These are phyloP conservation scores for Colletotrichum caudatum DNA, from an alignment of 2,329 filamentous ascomycete genomes.

Conservation along the genomic window DNA sequence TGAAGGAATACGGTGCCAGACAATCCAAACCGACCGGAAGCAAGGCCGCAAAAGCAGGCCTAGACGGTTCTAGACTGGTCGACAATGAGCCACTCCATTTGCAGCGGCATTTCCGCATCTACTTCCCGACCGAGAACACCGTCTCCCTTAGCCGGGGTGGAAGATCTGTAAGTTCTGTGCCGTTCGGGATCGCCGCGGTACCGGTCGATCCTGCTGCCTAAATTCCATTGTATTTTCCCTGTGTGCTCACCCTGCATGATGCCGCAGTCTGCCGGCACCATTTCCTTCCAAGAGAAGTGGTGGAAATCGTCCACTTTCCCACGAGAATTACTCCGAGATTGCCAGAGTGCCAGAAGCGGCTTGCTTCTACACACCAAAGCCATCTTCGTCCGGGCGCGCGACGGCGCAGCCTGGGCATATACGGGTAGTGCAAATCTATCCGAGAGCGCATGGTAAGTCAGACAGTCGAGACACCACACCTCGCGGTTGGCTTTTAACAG, in stretches of 20 bases:
- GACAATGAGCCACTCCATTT: slow-evolving; percentile 43
- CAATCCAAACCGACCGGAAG: slow-evolving; percentile 49
- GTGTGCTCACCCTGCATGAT: slow-evolving; percentile 37
- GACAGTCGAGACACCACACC: slow-evolving; percentile 15
- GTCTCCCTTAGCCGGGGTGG: slow-evolving; percentile 75
- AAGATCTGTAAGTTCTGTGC: slow-evolving; percentile 58
- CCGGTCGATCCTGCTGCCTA: slow-evolving; percentile 37
- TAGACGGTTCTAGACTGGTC: slow-evolving; percentile 14
- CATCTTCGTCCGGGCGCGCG: slow-evolving; percentile 58
- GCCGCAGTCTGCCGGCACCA: slow-evolving; percentile 78
- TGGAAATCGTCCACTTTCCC: slow-evolving; percentile 80
- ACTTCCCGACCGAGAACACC: slow-evolving; percentile 82
- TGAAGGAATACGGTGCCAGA: slow-evolving; percentile 60
- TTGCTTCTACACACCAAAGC: slow-evolving; percentile 92
- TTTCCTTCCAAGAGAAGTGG: slow-evolving; percentile 81
- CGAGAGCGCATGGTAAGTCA: slow-evolving; percentile 86
- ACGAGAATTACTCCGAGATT: slow-evolving; percentile 77
- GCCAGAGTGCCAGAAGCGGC: slow-evolving; percentile 75
- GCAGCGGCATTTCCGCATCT: slow-evolving; percentile 74
- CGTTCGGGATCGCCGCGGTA: slow-evolving; percentile 27
- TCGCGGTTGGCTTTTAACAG: slow-evolving; percentile 41
- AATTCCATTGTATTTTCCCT: not conserved
- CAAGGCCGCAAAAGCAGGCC: slow-evolving; percentile 39
- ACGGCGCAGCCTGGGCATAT: slow-evolving; percentile 77
- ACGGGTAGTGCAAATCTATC: slow-evolving; percentile 92